Evolutionary conservation across 768 basidiomycete species (phyloP).

Genomic region (Cubamyces lactineus): DNA sequence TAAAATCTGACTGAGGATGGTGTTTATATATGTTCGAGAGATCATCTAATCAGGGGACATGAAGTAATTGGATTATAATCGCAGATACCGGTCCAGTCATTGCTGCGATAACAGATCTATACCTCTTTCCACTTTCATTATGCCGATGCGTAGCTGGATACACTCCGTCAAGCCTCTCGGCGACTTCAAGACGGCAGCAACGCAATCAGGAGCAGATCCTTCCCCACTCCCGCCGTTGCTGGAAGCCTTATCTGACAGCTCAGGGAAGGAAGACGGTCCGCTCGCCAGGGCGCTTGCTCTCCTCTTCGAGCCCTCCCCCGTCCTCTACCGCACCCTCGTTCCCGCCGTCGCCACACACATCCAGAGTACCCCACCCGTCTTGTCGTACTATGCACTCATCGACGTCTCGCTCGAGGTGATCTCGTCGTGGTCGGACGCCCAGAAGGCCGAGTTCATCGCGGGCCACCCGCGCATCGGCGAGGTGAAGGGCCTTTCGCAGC

Average conservation of each 20-base stretch:
- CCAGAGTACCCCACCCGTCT: not conserved
- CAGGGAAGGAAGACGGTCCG: slow-evolving; percentile 24
- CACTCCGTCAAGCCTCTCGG: slow-evolving; percentile 24
- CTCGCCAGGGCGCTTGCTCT: slow-evolving; percentile 42
- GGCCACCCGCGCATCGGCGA: slow-evolving; percentile 93
- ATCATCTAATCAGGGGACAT: no score
- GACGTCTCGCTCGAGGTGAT: slow-evolving; percentile 54
- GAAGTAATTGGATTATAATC: no score
- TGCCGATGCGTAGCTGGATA: slow-evolving; percentile 22
- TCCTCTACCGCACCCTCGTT: slow-evolving; percentile 54
- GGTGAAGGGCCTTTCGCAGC: slow-evolving; percentile 67
- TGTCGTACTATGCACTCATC: slow-evolving; percentile 59
- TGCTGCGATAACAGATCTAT: not conserved
- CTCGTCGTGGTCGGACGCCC: slow-evolving; percentile 51
- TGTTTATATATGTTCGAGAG: no score
- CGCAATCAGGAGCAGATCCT: not conserved
- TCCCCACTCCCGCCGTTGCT: slow-evolving; percentile 26
- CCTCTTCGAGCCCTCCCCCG: slow-evolving; percentile 71
- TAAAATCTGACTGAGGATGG: no score
- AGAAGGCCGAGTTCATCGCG: slow-evolving; percentile 67
- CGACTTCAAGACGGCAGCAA: slow-evolving; percentile 2
- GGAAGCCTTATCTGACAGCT: slow-evolving; percentile 22
- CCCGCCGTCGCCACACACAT: slow-evolving; percentile 48
- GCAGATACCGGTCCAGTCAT: no score
- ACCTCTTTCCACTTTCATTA: not conserved